phyloP scores from a whole-genome alignment of 192 early-diverging fungal species.

The Rhizophagus sp. region DNA sequence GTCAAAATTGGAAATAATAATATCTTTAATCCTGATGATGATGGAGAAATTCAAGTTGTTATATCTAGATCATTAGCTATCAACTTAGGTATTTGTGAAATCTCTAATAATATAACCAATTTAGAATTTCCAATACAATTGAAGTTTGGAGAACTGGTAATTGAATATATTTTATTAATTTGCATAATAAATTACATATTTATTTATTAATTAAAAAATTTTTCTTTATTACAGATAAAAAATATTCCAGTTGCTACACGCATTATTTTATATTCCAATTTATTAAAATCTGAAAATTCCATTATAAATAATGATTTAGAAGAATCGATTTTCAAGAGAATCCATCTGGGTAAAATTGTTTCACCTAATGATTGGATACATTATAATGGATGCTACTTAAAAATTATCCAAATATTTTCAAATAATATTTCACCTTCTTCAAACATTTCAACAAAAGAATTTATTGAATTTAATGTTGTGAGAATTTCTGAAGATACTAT shows the following conservation, averaged over 20 bases:
- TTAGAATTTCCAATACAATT: slow-evolving; percentile 6
- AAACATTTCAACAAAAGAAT: not conserved
- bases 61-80: slow-evolving; percentile 13
- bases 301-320: not conserved
- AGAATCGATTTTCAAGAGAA: not conserved
- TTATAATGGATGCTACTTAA: not conserved
- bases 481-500: slow-evolving; percentile 9
- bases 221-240: not conserved
- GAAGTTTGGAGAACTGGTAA: slow-evolving; percentile 4
- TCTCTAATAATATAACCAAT: not conserved
- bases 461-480: not conserved
- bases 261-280: not conserved
- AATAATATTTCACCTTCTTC: not conserved
- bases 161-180: not conserved
- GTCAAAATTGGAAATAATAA: no score
- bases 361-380: slow-evolving; percentile 1
- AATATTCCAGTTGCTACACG: slow-evolving; percentile 13
- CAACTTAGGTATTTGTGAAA: slow-evolving; percentile 1
- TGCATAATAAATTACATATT: no score
- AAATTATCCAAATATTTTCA: not conserved
- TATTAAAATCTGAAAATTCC: not conserved
- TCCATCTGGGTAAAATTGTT: slow-evolving; percentile 1
- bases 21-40: not conserved
- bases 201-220: no score
- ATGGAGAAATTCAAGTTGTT: not conserved